Conservation (phyloP, 257 asterid species). For the Nicotiana sylvestris region DNA sequence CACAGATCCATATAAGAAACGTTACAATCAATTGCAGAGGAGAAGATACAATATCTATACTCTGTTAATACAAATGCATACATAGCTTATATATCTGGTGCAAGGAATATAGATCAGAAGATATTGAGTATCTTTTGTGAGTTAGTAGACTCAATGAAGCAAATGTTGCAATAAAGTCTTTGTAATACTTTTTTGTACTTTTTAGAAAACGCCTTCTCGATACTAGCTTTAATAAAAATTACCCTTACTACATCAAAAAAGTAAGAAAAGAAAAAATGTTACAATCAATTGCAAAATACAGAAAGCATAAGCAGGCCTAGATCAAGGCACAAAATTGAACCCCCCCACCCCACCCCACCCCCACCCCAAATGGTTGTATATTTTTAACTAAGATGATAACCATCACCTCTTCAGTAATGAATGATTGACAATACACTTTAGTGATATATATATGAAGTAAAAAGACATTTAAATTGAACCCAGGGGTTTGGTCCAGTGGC, state of each 20-base stretch:
- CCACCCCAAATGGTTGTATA: too few species aligned
- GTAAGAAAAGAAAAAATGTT: neutral
- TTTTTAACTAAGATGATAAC: too few species aligned
- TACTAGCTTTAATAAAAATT: neutral
- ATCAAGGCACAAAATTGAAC: neutral
- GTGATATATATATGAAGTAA: too few species aligned
- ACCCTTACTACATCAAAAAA: neutral
- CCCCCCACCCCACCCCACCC: too few species aligned
- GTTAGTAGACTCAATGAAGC: neutral
- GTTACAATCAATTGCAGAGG: neutral
- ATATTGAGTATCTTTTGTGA: neutral
- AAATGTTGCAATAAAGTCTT: neutral
- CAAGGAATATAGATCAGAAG: neutral
- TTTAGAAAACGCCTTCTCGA: neutral
- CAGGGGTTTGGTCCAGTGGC: too few species aligned
- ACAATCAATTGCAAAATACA: neutral
- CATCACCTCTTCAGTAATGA: too few species aligned
- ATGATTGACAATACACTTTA: too few species aligned
- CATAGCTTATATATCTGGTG: neutral
- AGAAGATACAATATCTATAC: neutral
- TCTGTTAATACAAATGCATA: neutral
- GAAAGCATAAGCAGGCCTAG: neutral
- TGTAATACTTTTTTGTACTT: neutral
- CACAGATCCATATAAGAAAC: conserved; percentile 11
- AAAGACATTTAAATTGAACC: too few species aligned